Percentiles rank a stretch among this genome's conserved stretches.
These are phyloP conservation scores for Hirschioporus abietinus DNA, from an alignment of 768 basidiomycete species.

Conservation along the genomic window DNA sequence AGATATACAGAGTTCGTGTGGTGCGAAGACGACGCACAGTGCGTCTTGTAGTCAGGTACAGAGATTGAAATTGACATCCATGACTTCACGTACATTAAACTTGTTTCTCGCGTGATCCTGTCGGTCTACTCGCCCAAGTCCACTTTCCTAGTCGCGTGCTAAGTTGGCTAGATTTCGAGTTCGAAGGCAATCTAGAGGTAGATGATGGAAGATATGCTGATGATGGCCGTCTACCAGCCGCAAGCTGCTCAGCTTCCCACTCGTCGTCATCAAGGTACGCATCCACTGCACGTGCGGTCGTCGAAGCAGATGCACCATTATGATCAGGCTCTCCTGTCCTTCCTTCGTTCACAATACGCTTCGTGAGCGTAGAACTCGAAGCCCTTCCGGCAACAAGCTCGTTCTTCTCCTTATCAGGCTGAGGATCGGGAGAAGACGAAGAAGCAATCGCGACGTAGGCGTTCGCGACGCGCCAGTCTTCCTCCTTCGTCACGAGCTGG, in stretches of 20 bases:
- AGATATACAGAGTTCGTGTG: not conserved
- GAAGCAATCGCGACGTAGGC: constrained; percentile 69
- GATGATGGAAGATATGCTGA: not conserved
- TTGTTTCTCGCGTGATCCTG: not conserved
- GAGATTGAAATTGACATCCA: not conserved
- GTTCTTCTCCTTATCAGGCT: constrained; percentile 26
- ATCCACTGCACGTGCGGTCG: constrained; percentile 41
- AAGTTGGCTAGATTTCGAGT: not conserved
- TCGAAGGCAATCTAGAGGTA: not conserved
- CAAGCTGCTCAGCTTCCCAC: constrained; percentile 42
- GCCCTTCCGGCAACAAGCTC: constrained; percentile 18
- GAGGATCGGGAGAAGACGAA: constrained; percentile 19
- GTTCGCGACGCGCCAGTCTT: constrained; percentile 59
- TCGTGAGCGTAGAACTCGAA: constrained; percentile 1
- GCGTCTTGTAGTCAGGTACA: not conserved
- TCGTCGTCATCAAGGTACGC: constrained; percentile 63
- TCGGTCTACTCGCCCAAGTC: not conserved
- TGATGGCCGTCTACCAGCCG: not conserved
- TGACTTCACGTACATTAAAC: not conserved
- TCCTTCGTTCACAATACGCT: constrained; percentile 18
- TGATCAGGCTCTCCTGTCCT: constrained; percentile 14
- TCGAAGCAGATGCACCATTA: constrained; percentile 12
- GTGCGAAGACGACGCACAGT: too few species aligned
- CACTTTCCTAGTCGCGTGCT: not conserved
- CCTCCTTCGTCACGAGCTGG: constrained; percentile 63